These are phyloP conservation scores for Alternaria ethzedia DNA, from an alignment of 2,329 filamentous ascomycete species.

Conservation along the genomic window DNA sequence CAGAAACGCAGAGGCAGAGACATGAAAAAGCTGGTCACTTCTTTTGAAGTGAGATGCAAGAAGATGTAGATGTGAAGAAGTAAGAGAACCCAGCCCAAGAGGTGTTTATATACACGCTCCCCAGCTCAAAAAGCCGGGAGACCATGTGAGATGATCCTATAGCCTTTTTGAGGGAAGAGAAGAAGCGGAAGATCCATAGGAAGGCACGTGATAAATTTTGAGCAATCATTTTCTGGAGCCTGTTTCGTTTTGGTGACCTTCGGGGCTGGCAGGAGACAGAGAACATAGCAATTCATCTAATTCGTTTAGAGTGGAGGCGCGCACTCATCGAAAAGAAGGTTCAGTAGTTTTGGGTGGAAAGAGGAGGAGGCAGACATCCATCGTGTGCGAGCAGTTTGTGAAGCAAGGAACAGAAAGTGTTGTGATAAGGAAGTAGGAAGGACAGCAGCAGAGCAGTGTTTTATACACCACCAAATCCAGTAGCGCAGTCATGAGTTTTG, in stretches of 20 bases:
- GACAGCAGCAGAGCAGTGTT: rapidly evolving
- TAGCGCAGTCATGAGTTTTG: background rate
- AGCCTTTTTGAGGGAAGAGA: background rate
- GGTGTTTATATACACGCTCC: background rate
- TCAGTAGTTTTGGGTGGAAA: no score
- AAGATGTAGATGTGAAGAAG: background rate
- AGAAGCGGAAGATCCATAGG: no score
- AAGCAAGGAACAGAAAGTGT: no score
- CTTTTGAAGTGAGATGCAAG: background rate
- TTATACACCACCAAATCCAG: background rate
- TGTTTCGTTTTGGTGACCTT: background rate
- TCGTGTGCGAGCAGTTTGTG: no score
- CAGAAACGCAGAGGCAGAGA: background rate
- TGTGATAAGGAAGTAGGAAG: background rate
- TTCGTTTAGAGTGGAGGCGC: background rate
- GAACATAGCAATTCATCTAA: no score
- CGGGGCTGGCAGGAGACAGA: background rate
- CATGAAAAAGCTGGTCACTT: no score
- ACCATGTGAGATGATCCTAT: no score
- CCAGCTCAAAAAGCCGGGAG: no score
- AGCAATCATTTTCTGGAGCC: no score
- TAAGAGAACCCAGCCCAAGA: background rate
- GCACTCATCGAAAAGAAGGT: no score
- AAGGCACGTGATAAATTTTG: no score
- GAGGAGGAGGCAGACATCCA: no score